Evolutionary conservation across 2,329 filamentous ascomycete genomes (phyloP), one percentile per base, ranked within the genome.

Genomic region (Microdochium bolleyi): DNA sequence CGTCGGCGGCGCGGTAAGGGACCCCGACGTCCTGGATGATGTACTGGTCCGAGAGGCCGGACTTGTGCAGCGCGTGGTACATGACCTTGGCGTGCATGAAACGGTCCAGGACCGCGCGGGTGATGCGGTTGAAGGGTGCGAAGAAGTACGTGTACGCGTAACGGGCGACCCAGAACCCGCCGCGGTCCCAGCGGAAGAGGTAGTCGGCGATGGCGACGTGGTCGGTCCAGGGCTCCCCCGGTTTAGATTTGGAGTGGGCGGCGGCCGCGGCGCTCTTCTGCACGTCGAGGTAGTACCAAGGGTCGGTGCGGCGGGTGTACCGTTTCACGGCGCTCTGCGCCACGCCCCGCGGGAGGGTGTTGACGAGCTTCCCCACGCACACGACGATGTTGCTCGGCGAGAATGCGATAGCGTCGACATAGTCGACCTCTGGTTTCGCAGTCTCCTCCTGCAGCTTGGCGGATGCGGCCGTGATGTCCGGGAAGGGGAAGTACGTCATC

Each of bases 271-370:
- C 63, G 11, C 60, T 62, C n/a, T 73, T 66, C 57, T 80, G 68
- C 1, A 79, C 85, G 57, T 87, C 85, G 2, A 89, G 70, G 55
- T 89, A 90, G 62, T 88, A 89, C 88, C 87, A 91, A 0, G 84
- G 81, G 57, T 91, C 87, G 3, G 64, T 66, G 0, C 78, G 70
- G 11, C 77, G 71, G n/a, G 77, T 78, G 64, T 89, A 87, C 0
- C 64, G 71, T 24, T 67, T 69, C 41, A 46, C 41, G 41, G 14
- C 19, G 41, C 16, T 2, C 16, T 5, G 16, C 3, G 41, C 14
- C 19, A 19, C 19, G 48, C 3, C 9, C 8, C 8, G 24, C 0
- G 74, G 74, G 0, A 74, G 55, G 0, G 70, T 62, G 50, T 86
- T 71, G 1, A 75, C 75, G 16, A 87, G 68, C 10, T 71, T 72